Percentiles rank a stretch among this genome's conserved stretches.
Evolutionary conservation across 2,329 filamentous ascomycete genomes (phyloP).

Genomic region (Colletotrichum phormii): DNA sequence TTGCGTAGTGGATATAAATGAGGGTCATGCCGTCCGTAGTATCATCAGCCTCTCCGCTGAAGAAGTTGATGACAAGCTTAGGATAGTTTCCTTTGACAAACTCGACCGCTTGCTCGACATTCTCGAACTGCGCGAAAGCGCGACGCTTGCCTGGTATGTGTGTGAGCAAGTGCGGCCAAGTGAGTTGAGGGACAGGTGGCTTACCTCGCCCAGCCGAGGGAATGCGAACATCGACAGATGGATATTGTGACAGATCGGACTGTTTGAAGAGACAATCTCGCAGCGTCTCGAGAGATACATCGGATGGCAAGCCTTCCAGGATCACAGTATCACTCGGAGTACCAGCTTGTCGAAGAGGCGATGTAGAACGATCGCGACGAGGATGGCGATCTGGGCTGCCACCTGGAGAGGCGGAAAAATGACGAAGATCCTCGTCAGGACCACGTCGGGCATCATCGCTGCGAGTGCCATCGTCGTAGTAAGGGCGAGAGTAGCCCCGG

Average conservation of each 20-base stretch:
- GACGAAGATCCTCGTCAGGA: conserved; percentile 37
- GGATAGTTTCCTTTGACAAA: conserved; percentile 58
- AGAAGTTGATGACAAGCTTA: conserved; percentile 48
- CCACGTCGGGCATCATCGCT: conserved; percentile 34
- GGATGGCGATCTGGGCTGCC: conserved; percentile 33
- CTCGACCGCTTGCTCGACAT: conserved; percentile 51
- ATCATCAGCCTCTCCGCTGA: conserved; percentile 51
- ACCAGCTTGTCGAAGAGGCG: conserved; percentile 51
- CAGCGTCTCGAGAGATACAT: conserved; percentile 64
- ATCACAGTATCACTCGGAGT: conserved; percentile 64
- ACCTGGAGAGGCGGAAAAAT: conserved; percentile 31
- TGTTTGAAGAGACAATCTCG: conserved; percentile 49
- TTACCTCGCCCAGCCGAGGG: conserved; percentile 40
- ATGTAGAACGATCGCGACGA: conserved; percentile 37
- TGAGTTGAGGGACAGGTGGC: background rate
- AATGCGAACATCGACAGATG: conserved; percentile 53
- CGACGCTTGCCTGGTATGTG: conserved; percentile 48
- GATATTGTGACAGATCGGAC: conserved; percentile 49
- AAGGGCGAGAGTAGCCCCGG: conserved; percentile 32
- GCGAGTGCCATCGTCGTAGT: conserved; percentile 35
- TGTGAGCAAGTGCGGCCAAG: background rate
- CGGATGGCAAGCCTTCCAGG: conserved; percentile 63
- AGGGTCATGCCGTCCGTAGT: conserved; percentile 51
- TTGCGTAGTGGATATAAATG: conserved; percentile 55
- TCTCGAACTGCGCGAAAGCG: conserved; percentile 56